Base-by-base conservation (phyloP, 805 yeast genomes). In the Komagataella populi region DNA sequence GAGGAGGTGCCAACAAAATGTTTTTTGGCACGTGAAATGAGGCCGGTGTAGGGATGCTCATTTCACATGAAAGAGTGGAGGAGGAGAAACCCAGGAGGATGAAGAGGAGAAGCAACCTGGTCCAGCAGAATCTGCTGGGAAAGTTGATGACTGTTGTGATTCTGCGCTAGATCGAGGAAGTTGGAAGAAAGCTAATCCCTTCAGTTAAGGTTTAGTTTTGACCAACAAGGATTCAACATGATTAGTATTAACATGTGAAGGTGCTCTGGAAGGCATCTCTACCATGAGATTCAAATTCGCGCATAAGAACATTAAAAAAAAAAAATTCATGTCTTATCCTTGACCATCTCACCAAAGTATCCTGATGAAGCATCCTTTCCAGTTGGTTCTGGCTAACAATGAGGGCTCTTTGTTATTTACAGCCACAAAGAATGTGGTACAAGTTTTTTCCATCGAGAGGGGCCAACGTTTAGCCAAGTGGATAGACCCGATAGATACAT, bases 351-450 rank as follows among this genome's bases (percentile, higher is more conserved):
- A 7, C 46, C 20, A 17, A 48, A 17, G 6, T 47, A 20, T 48
- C 23, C 53, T 48, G 8, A 75, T 83, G 80, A 81, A 81, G 58
- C 90, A 86, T 59, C 93, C 93, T 16, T 78, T 80, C 60, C 91
- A 84, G 60, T 70, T 78, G 44, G 62, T 81, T 2, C 59, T 73
- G 3, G 57, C 76, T n/a, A 74, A 70, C 57, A 59, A 59, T 4
- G 62, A 67, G 16, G 82, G 82, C 1, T 61, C 67, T 2, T 62
- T 72, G 17, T 62, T 86, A 14, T 83, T 77, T 64, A 74, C 77
- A 1, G 71, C 84, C 1, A 73, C 78, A 3, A 80, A 82, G 58
- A 83, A 81, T 59, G 67, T 73, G 44, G 65, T 86, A n/a, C 72
- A 75, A 53, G 84, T 73, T 3, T 83, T 74, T 59, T 66, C 69